Conservation (phyloP, 139 green algal genomes). For the Micromonas commoda region DNA sequence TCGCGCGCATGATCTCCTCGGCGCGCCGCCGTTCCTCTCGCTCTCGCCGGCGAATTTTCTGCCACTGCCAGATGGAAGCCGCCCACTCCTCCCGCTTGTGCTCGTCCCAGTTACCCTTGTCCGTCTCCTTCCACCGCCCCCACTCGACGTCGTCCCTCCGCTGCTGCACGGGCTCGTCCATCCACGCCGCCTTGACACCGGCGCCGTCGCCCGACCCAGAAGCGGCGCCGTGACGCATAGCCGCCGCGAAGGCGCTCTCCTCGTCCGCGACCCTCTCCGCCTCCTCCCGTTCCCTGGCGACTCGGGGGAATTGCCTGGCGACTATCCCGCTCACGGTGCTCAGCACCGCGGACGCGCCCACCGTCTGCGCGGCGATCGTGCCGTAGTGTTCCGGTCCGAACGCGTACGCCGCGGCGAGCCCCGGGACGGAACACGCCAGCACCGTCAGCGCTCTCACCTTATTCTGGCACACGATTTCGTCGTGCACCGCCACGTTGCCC, state of each 20-base stretch:
- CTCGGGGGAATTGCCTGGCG: neutral
- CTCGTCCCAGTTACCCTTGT: neutral
- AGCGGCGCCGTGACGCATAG: neutral
- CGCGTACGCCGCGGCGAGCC: neutral
- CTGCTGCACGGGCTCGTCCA: slow-evolving; percentile 10
- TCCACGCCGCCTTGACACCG: neutral
- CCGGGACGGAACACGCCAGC: neutral
- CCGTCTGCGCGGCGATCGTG: neutral
- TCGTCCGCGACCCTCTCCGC: neutral
- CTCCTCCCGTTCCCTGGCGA: neutral
- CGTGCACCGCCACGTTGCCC: neutral
- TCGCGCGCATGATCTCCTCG: neutral
- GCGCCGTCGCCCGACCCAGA: too few relatives aligned
- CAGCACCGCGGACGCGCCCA: neutral
- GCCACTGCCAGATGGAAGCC: neutral
- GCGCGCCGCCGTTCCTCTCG: neutral
- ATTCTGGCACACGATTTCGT: neutral
- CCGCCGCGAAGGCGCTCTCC: neutral
- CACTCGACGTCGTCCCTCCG: slow-evolving; percentile 16
- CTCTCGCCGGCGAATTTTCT: slow-evolving; percentile 2
- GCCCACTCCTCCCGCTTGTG: slow-evolving; percentile 4
- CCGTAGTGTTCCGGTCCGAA: neutral
- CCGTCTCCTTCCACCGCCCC: slow-evolving; percentile 21
- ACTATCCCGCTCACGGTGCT: neutral
- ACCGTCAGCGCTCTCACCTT: neutral